These are phyloP conservation scores for Halocafeteria seosinensis DNA, from an alignment of 108 stramenopile genomes.

Conservation along the genomic window DNA sequence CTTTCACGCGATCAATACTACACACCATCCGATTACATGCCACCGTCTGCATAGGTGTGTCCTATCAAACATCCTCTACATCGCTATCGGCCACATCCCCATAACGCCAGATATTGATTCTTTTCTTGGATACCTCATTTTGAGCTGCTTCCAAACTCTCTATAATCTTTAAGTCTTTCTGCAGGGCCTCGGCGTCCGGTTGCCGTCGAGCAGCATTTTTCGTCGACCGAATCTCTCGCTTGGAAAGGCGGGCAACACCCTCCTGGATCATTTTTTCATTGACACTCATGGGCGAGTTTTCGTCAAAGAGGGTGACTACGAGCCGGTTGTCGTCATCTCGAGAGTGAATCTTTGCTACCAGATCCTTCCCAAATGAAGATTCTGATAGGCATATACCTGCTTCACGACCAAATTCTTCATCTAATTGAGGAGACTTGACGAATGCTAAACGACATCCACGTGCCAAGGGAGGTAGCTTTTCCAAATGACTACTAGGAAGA, in stretches of 20 bases:
- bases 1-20: too few species aligned
- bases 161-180: too few species aligned
- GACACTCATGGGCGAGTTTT: not conserved
- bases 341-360: not conserved
- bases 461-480: constrained; percentile 58
- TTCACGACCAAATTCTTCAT: not conserved
- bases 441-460: constrained; percentile 59
- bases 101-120: not conserved
- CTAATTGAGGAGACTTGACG: constrained; percentile 4
- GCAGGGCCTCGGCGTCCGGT: too few species aligned
- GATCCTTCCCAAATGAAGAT: not conserved
- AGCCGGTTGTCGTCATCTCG: not conserved
- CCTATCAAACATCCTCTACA: too few species aligned
- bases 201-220: too few species aligned
- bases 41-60: too few species aligned
- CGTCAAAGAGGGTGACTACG: not conserved
- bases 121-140: too few species aligned
- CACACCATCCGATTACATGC: too few species aligned
- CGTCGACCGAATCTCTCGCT: too few species aligned
- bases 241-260: not conserved
- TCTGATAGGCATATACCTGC: not conserved
- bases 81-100: not conserved
- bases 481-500: constrained; percentile 50
- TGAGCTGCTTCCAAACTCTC: too few species aligned
- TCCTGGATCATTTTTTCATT: not conserved